Evolutionary conservation across 192 early-diverging fungal genomes (phyloP).

Genomic region (Tieghemiomyces parasiticus): DNA sequence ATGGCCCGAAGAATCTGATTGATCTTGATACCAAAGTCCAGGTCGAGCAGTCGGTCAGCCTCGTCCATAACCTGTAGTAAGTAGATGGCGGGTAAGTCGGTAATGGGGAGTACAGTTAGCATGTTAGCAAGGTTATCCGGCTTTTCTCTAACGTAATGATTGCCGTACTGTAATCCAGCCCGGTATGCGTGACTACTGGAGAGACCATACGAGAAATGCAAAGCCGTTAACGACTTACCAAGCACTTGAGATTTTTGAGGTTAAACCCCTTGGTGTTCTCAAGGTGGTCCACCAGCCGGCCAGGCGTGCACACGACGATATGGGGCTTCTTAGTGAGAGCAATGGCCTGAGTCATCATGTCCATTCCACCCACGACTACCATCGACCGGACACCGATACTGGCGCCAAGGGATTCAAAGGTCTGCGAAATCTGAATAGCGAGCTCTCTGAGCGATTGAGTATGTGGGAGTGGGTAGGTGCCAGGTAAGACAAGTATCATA

Average conservation of each 20-base stretch:
- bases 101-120: conserved; percentile 14
- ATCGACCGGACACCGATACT: conserved; percentile 84
- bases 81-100: not conserved
- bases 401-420: conserved; percentile 79
- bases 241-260: conserved; percentile 75
- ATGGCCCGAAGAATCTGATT: conserved; percentile 87
- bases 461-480: no score
- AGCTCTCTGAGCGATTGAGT: no score
- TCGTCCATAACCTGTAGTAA: conserved; percentile 62
- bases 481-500: no score
- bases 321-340: conserved; percentile 91
- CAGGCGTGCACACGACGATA: conserved; percentile 89
- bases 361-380: conserved; percentile 92
- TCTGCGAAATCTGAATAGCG: conserved; percentile 87
- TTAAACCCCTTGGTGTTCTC: conserved; percentile 98
- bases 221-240: no score
- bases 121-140: no score
- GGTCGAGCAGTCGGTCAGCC: conserved; percentile 81
- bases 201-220: no score
- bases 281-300: conserved; percentile 86
- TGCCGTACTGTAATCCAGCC: no score
- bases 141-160: no score
- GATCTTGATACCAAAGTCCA: conserved; percentile 95
- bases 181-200: no score
- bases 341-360: conserved; percentile 91